Evolutionary conservation across 2,329 filamentous ascomycete genomes (phyloP).

Genomic region (Aspergillus aculeatus): DNA sequence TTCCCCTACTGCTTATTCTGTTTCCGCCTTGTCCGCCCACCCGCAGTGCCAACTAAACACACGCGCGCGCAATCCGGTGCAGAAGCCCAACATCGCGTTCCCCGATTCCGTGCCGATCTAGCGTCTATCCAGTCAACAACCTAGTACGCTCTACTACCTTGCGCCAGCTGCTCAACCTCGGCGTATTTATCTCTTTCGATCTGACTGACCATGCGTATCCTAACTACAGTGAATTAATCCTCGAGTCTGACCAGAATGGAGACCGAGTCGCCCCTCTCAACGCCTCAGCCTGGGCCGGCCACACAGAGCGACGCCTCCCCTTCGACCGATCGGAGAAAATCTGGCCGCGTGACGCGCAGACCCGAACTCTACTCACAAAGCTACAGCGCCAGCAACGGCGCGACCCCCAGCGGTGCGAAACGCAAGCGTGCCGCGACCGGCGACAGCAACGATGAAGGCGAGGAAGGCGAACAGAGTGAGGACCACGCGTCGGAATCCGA

Average conservation of each 20-base stretch:
- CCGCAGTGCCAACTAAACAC: constrained; percentile 1
- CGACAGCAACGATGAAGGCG: constrained; percentile 37
- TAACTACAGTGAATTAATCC: constrained; percentile 6
- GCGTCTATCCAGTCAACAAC: constrained; percentile 7
- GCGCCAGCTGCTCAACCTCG: background rate
- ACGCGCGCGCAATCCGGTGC: constrained; percentile 18
- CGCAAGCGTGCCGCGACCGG: constrained; percentile 49
- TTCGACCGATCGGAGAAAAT: constrained; percentile 42
- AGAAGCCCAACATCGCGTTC: constrained; percentile 17
- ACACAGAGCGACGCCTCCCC: constrained; percentile 23
- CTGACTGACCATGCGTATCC: background rate
- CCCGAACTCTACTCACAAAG: constrained; percentile 45
- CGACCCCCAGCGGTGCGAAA: constrained; percentile 41
- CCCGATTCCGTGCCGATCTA: constrained; percentile 6
- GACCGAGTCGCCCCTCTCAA: constrained; percentile 23
- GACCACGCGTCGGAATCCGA: constrained; percentile 39
- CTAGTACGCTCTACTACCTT: constrained; percentile 14
- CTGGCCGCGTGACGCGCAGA: constrained; percentile 44
- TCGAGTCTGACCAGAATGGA: constrained; percentile 18
- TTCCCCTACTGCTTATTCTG: background rate
- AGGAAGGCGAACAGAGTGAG: constrained; percentile 22
- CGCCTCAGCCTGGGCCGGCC: constrained; percentile 16
- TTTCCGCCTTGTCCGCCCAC: background rate
- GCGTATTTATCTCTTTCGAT: background rate
- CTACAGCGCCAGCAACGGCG: constrained; percentile 28